Conservation (phyloP, 2,329 filamentous ascomycete species). For the Alternaria alternata region DNA sequence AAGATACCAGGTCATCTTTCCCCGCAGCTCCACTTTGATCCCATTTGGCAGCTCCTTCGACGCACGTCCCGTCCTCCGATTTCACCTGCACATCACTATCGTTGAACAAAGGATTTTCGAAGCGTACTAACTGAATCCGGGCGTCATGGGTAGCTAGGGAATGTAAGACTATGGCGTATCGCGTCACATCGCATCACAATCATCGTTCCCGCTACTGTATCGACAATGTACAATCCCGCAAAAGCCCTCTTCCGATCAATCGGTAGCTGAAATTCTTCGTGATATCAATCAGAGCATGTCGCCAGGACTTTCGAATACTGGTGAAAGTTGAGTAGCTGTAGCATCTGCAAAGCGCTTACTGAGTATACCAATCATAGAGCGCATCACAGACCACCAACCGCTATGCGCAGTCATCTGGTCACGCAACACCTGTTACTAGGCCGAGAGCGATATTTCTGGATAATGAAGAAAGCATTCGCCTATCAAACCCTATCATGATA, state of each 20-base stretch:
- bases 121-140: background rate
- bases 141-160: background rate
- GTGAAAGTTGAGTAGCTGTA: background rate
- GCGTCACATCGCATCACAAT: background rate
- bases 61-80: constrained; percentile 12
- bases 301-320: background rate
- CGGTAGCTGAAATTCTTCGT: background rate
- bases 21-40: constrained; percentile 20
- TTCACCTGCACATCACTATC: background rate
- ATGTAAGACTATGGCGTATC: background rate
- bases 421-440: constrained; percentile 12
- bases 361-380: background rate
- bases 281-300: background rate
- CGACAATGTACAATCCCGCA: background rate
- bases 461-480: constrained; percentile 12
- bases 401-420: constrained; percentile 10
- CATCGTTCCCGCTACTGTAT: background rate
- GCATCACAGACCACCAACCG: constrained; percentile 3
- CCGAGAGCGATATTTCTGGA: constrained; percentile 2
- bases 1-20: constrained; percentile 22
- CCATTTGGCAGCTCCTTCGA: constrained; percentile 1
- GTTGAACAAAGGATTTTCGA: background rate
- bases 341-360: background rate
- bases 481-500: constrained; percentile 15
- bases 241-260: background rate